phyloP scores from a whole-genome alignment of 352 stramenopile genomes.

The Phytophthora multivora region DNA sequence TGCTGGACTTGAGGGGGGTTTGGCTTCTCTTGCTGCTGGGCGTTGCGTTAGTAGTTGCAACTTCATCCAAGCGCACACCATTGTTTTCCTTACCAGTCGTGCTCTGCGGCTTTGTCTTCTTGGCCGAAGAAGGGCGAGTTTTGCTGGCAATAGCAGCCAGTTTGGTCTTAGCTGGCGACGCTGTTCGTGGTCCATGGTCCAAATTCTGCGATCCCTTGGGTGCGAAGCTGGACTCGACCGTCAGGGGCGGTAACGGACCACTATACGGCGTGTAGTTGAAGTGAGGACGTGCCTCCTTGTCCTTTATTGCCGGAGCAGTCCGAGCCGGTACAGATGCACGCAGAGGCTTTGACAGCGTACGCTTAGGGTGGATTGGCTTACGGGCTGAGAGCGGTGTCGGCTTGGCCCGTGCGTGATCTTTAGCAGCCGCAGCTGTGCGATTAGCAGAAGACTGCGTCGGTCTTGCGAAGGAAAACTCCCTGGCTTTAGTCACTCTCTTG shows the following conservation, averaged over 20 bases:
- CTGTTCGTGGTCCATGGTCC: slow-evolving; percentile 11
- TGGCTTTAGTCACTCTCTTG: slow-evolving; percentile 19
- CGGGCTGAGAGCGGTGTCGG: slow-evolving; percentile 7
- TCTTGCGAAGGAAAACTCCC: slow-evolving; percentile 40
- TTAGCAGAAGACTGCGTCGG: slow-evolving; percentile 35
- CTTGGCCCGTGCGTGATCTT: slow-evolving; percentile 25
- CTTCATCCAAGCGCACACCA: slow-evolving; percentile 15
- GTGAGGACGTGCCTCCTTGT: slow-evolving; percentile 27
- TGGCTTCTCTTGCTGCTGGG: slow-evolving; percentile 30
- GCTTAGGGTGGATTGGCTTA: slow-evolving; percentile 10
- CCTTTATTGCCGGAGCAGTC: slow-evolving; percentile 10
- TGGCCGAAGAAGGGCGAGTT: slow-evolving; percentile 25
- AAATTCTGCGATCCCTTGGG: slow-evolving; percentile 42
- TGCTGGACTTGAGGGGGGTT: slow-evolving; percentile 37
- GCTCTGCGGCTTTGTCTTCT: slow-evolving; percentile 14
- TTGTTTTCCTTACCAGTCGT: slow-evolving; percentile 42
- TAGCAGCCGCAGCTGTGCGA: slow-evolving; percentile 23
- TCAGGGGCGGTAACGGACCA: slow-evolving; percentile 60
- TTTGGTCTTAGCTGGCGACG: slow-evolving; percentile 19
- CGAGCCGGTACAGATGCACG: slow-evolving; percentile 13
- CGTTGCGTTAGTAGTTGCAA: slow-evolving; percentile 21
- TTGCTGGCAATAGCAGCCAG: slow-evolving; percentile 12
- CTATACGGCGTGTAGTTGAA: slow-evolving; percentile 71
- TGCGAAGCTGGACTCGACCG: slow-evolving; percentile 68
- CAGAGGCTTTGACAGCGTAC: slow-evolving; percentile 13